Evolutionary conservation across 2,329 filamentous ascomycete genomes (phyloP), one percentile per base, ranked within the genome.

Genomic region (Cucurbitaria berberidis): DNA sequence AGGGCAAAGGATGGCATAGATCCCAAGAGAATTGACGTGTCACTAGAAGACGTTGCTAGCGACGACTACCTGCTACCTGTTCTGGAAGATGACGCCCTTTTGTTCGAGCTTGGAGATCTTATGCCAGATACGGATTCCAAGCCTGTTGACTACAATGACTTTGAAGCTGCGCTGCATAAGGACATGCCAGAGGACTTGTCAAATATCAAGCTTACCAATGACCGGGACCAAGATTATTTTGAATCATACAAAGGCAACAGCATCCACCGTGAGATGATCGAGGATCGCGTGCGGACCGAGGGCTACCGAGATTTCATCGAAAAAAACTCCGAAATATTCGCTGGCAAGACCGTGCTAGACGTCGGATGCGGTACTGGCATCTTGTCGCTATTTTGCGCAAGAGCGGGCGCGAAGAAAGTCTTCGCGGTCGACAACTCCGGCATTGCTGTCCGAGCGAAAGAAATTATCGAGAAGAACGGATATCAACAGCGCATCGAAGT

Each of bases 241-340:
- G 81, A 81, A 19, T 86, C 84, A 0, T 89, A 89, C 69, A 82
- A 85, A 43, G 62, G 63, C 27, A 59, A 70, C 89, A 90, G 91
- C 51, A 97, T 98, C 50, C 93, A 98, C 74, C 91, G 96, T 72
- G 92, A 89, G 7, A 98, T 98, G 93, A 83, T 98, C 57, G 96
- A 96, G 74, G 93, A 98, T 69, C 82, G 85, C 0, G 83, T 96
- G 35, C 89, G 93, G 45, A 98, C 93, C 10, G 90, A 96, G 67
- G 89, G 91, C 3, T 98, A 98, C 77, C 87, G 93, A 40, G 92
- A 98, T 76, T 96, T 97, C 73, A 92, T 97, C 68, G 96, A 97
- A 78, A 86, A 87, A 62, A 91, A 97, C 78, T 95, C 96, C 75
- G 81, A 91, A 61, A 78, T 96, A 3, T 96, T 97, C 76, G 86